Evolutionary conservation across 352 stramenopile species (phyloP), one percentile per base, ranked within the genome.

Genomic region (Discostella stelligera): DNA sequence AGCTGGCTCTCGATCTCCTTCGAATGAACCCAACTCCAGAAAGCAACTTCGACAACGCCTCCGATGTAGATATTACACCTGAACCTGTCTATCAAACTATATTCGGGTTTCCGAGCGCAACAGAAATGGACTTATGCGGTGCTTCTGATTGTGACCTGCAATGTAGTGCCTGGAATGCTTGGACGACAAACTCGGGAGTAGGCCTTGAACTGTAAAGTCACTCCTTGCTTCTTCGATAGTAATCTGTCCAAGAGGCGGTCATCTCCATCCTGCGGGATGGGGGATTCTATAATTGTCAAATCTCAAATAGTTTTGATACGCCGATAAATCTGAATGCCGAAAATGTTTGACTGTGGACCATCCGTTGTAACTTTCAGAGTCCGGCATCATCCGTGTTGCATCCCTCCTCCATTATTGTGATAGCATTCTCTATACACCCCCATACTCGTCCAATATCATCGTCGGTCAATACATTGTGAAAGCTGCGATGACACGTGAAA

Each of bases 361-460:
- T 30, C 50, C 21, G 46, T 53, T n/a, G 13, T 21, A 53, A 37
- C 27, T 18, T 61, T 32, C 32, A 61, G 59, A 27, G 1, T 56
- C 52, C 52, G 18, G 23, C 50, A 18, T 60, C 66, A 59, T 55
- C 59, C 14, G 46, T 52, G 21, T 60, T n/a, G 4, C 14, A 74
- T 71, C 87, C 74, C 48, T 85, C 66, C 53, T 65, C 56, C 85
- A 91, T 91, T 3, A 82, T 16, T 44, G 63, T 8, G 41, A 91
- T 80, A 13, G 78, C 87, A 77, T 90, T 89, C 68, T 83, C 80
- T 16, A 93, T 48, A 52, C 81, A 79, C 8, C 25, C 66, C 87
- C 87, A 93, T 41, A 93, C 81, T 69, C 87, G 80, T 66, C 85
- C 85, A 3, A 71, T 69, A 80, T 93, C 87, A 64, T 86, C 77